Conservation (phyloP, 1,284 basidiomycete species). For the Mycosarcoma mackinlayi region DNA sequence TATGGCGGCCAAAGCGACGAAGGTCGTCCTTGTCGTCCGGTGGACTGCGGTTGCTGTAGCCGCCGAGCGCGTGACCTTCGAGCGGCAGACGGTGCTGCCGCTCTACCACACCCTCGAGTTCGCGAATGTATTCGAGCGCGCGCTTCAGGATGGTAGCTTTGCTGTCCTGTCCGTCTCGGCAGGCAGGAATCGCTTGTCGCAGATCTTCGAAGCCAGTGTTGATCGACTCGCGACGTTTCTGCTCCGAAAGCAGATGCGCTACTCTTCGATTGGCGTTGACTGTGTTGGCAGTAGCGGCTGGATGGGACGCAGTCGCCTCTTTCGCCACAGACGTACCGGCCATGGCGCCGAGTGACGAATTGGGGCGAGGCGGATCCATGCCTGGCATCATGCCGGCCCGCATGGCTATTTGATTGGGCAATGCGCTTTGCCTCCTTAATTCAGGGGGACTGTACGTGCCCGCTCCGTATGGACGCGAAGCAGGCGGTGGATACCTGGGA, state of each 20-base stretch:
- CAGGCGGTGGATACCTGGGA: conserved; percentile 17
- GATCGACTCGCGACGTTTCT: conserved; percentile 54
- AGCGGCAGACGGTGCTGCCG: conserved; percentile 25
- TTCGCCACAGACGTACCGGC: neutral
- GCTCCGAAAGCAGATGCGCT: conserved; percentile 47
- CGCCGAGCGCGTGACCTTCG: conserved; percentile 15
- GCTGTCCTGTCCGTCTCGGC: conserved; percentile 53
- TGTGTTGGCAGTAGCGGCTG: conserved; percentile 14
- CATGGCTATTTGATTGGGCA: conserved; percentile 11
- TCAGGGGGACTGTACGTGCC: conserved; percentile 40
- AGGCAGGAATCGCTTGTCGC: conserved; percentile 43
- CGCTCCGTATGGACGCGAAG: conserved; percentile 17
- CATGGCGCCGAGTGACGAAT: conserved; percentile 25
- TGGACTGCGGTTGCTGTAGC: conserved; percentile 43
- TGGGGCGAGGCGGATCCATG: conserved; percentile 41
- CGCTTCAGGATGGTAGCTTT: conserved; percentile 52
- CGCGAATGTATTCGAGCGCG: conserved; percentile 51
- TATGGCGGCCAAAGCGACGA: conserved; percentile 38
- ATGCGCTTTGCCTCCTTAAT: conserved; percentile 20
- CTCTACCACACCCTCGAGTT: conserved; percentile 44
- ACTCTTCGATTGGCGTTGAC: conserved; percentile 46
- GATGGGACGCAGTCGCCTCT: neutral
- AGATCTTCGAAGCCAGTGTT: conserved; percentile 55
- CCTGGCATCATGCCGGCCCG: conserved; percentile 25
- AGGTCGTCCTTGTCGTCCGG: conserved; percentile 42